Base-by-base conservation (phyloP, 345 rosid genomes). In the Bretschneidera sinensis region DNA sequence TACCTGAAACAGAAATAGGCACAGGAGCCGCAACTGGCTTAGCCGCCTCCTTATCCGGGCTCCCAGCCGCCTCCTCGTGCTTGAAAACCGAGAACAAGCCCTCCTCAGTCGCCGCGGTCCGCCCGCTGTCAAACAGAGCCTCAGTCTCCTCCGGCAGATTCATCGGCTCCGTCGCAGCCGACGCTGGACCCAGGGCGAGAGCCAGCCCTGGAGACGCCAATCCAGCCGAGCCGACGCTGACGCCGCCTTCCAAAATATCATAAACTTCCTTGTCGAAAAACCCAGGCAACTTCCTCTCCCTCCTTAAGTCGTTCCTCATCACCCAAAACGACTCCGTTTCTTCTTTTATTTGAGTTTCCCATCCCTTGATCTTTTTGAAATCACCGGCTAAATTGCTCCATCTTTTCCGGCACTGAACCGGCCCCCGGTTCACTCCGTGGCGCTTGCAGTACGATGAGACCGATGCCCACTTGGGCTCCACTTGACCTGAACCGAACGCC, bases 361-460 rank as follows among this genome's bases (percentile, higher is more conserved):
- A 94, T 68, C 91, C 96, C 60, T 83, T 94, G 6, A 94, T 91
- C 83, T 94, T 94, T 86, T 91, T 90, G 50, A 71, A 88, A 63
- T 94, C 99, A 21, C 99, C 99, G n/a, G 99, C 83, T 34, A 94
- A 78, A 67, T 94, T 94, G 68, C 97, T 94, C 97, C 97, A 94
- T 64, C 97, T 74, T 69, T 94, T 94, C 48, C 97, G 96, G 73
- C 99, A 94, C 92, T 94, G 99, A 20, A 94, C 89, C 18, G 99
- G 99, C 0, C 95, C 99, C 13, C 99, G 80, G 78, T 90, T 86
- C 61, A 91, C 99, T 0, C 97, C 97, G 72, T 94, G 95, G 43
- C 89, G 71, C 20, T 77, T 81, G 25, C 97, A 94, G 75, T 94
- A 94, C 11, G 96, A 83, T 0, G 97, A 94, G 1, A 94, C 95